Evolutionary conservation across 345 rosid species (phyloP).

Genomic region (Aquilaria yunnanensis): DNA sequence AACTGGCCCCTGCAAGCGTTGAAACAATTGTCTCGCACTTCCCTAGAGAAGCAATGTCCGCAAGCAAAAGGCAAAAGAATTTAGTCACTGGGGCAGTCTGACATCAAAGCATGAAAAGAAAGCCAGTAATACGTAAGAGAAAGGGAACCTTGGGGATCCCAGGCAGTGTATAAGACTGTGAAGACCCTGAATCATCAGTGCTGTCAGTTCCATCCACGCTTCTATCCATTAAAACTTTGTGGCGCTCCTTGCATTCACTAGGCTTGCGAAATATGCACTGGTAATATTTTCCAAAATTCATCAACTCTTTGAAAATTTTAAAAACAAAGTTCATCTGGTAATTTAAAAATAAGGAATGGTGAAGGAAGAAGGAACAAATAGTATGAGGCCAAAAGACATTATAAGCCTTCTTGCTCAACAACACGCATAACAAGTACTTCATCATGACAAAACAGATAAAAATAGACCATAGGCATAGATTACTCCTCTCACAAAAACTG

Average conservation of each 20-base stretch:
- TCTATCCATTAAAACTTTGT: slow-evolving; percentile 85
- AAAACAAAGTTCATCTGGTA: no score
- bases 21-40: slow-evolving; percentile 98
- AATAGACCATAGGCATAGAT: not conserved
- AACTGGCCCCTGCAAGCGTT: slow-evolving; percentile 93
- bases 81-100: slow-evolving; percentile 7
- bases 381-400: slow-evolving; percentile 3
- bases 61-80: slow-evolving; percentile 7
- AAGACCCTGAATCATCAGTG: slow-evolving; percentile 98
- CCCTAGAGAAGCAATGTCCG: slow-evolving; percentile 50
- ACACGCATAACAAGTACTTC: no score
- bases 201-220: slow-evolving; percentile 96
- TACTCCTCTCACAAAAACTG: slow-evolving; percentile 7
- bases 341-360: not conserved
- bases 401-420: not conserved
- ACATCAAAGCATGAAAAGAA: slow-evolving; percentile 13
- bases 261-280: slow-evolving; percentile 93
- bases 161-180: slow-evolving; percentile 96
- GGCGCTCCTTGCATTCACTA: slow-evolving; percentile 96
- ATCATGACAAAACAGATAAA: not conserved
- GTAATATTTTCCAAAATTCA: slow-evolving; percentile 9
- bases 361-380: not conserved
- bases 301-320: not conserved
- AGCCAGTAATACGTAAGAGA: not conserved
- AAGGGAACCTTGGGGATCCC: slow-evolving; percentile 89